Evolutionary conservation across 139 green algal species (phyloP).

Genomic region (Edaphochlamys debaryana): DNA sequence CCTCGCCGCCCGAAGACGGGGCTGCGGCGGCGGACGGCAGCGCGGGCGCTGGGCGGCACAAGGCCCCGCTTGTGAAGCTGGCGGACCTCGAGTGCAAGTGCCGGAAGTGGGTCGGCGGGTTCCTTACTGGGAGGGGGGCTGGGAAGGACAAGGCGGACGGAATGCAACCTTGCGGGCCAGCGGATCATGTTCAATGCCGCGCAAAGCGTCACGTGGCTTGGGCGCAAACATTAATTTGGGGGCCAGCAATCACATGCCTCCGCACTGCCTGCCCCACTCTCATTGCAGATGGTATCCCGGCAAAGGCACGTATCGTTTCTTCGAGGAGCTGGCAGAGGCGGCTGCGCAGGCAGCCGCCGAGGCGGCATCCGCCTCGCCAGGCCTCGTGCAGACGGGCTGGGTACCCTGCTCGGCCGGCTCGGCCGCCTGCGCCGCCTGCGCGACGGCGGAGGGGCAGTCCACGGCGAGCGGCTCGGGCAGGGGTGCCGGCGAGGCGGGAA

Average conservation of each 20-base stretch:
- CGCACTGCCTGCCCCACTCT: neutral
- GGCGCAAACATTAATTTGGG: no score
- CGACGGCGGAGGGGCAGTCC: neutral
- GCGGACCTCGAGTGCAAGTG: conserved; percentile 31
- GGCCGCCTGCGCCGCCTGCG: neutral
- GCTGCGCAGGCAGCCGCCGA: neutral
- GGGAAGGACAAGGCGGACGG: neutral
- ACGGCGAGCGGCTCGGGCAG: no score
- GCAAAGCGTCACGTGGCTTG: no score
- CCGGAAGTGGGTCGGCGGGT: neutral
- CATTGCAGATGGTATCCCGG: conserved; percentile 15
- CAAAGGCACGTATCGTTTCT: conserved; percentile 7
- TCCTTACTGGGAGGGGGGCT: neutral
- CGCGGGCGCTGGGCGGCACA: neutral
- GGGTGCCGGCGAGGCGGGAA: no score
- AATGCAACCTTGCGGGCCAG: neutral
- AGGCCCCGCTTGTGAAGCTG: conserved; percentile 24
- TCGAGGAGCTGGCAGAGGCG: neutral
- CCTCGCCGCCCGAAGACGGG: neutral
- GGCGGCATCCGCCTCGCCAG: neutral
- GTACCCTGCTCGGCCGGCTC: neutral
- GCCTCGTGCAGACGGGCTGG: neutral
- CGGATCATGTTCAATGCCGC: no score
- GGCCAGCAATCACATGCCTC: no score
- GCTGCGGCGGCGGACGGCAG: neutral